phyloP scores from a whole-genome alignment of 345 rosid species.

The Linum tenue region DNA sequence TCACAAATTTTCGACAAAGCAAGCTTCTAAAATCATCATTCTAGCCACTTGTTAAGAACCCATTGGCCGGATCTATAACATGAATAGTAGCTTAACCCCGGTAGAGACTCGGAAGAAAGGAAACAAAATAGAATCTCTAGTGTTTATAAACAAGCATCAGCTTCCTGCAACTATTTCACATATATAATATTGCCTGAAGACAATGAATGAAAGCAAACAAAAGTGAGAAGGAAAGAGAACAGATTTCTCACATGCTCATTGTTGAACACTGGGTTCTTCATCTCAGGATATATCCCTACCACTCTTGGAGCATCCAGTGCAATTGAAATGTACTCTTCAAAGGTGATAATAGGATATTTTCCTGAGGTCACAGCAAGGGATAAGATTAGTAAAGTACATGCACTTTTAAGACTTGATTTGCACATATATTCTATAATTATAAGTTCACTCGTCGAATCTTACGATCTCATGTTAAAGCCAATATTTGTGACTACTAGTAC shows the following conservation, averaged over 20 bases:
- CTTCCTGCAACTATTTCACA: not conserved
- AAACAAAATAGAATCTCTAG: not conserved
- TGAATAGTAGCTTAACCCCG: too few relatives aligned
- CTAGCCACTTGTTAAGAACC: too few relatives aligned
- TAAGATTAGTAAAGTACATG: not conserved
- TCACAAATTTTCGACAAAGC: too few relatives aligned
- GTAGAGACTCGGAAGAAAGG: not conserved
- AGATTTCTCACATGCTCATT: constrained; percentile 59
- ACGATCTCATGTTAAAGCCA: not conserved
- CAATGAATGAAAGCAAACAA: not conserved
- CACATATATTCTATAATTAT: not conserved
- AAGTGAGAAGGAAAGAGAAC: not conserved
- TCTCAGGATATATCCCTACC: constrained; percentile 96
- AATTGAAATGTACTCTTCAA: constrained; percentile 78
- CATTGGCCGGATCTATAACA: too few relatives aligned
- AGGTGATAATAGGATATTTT: constrained; percentile 64
- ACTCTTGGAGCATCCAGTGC: constrained; percentile 80
- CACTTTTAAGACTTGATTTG: too few relatives aligned
- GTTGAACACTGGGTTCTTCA: constrained; percentile 76
- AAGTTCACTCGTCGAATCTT: not conserved
- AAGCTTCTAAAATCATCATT: too few relatives aligned
- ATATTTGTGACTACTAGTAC: not conserved
- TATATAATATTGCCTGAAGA: not conserved
- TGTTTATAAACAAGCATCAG: not conserved
- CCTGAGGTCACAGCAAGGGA: constrained; percentile 36